Conservation (phyloP, 495 filamentous ascomycete species). For the Usnea hakonensis region DNA sequence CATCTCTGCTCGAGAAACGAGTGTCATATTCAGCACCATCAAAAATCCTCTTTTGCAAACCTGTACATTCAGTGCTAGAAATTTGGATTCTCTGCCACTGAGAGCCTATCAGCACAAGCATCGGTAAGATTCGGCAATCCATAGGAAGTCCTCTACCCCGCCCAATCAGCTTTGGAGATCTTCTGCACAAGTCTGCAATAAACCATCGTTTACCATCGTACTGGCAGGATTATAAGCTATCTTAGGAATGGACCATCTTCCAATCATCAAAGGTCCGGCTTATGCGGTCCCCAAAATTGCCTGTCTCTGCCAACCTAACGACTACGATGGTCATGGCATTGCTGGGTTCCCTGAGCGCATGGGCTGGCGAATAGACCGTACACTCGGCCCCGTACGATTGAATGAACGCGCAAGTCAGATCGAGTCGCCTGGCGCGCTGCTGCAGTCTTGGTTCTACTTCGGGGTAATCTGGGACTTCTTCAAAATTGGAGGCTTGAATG, state of each 20-base stretch:
- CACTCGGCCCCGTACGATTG: neutral
- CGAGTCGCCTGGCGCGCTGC: neutral
- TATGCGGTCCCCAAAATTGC: neutral
- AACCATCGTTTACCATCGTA: neutral
- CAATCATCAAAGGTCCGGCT: neutral
- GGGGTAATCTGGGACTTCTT: neutral
- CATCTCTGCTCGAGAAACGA: no score
- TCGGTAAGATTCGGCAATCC: no score
- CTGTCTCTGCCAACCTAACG: neutral
- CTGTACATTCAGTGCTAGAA: no score
- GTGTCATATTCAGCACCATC: no score
- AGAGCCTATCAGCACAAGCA: no score
- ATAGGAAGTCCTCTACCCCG: no score
- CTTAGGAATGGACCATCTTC: neutral
- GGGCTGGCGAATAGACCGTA: neutral
- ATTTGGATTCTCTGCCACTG: no score
- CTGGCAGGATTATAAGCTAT: neutral
- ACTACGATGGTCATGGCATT: constrained; percentile 1
- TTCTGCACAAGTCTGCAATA: neutral
- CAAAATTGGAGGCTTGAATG: neutral
- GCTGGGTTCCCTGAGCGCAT: neutral
- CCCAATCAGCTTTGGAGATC: neutral
- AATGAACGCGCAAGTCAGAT: neutral
- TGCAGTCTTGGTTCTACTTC: constrained; percentile 1
- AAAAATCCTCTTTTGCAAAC: no score